These are phyloP conservation scores for Diplodia intermedia DNA, from an alignment of 2,329 filamentous ascomycete genomes.

Conservation along the genomic window DNA sequence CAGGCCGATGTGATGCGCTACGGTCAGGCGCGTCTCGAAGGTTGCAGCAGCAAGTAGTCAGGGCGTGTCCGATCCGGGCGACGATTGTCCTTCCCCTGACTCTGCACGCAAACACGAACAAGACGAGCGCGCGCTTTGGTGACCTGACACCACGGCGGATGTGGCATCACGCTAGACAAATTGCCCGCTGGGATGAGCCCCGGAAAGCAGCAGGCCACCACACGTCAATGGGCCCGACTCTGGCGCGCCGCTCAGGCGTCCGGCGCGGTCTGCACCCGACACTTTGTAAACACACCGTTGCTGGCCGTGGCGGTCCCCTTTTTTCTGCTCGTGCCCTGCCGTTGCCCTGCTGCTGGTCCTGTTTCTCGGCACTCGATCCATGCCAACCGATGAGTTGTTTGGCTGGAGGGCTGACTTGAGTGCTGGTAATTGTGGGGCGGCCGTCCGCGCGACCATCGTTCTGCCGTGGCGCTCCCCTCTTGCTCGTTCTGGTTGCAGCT, in stretches of 20 bases:
- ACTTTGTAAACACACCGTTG: slow-evolving; percentile 30
- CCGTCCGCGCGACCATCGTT: slow-evolving; percentile 17
- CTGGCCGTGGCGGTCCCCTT: slow-evolving; percentile 9
- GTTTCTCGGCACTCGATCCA: slow-evolving; percentile 7
- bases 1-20: background rate
- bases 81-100: slow-evolving; percentile 26
- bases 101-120: slow-evolving; percentile 8
- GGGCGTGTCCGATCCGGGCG: slow-evolving; percentile 9
- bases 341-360: background rate
- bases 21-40: background rate
- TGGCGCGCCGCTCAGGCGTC: slow-evolving; percentile 22
- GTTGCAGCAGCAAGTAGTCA: background rate
- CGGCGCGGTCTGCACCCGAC: slow-evolving; percentile 12
- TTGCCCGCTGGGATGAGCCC: slow-evolving; percentile 26
- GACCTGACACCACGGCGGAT: slow-evolving; percentile 27
- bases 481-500: background rate
- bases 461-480: slow-evolving; percentile 11
- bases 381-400: slow-evolving; percentile 14
- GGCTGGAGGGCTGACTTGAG: slow-evolving; percentile 16
- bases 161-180: slow-evolving; percentile 29
- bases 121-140: slow-evolving; percentile 10
- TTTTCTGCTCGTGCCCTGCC: slow-evolving; percentile 3
- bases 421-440: slow-evolving; percentile 22
- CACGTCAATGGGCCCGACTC: slow-evolving; percentile 24
- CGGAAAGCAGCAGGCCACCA: background rate